Evolutionary conservation across 108 stramenopile genomes (phyloP).

Genomic region (Epipyxis sp.): DNA sequence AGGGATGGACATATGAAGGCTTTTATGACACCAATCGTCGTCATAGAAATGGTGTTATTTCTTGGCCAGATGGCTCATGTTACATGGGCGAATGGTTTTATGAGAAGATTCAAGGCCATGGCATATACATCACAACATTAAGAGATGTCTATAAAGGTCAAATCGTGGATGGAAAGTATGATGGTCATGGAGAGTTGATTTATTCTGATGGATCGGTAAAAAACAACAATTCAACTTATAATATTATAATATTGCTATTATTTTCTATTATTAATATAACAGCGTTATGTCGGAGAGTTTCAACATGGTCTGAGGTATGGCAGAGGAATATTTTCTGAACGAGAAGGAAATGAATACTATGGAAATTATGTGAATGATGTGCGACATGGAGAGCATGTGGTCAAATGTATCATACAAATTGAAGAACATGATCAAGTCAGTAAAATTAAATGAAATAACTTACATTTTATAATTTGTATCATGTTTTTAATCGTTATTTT

Average conservation of each 20-base stretch:
- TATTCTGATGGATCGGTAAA: conserved; percentile 48
- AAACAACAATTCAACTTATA: background rate
- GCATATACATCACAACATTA: conserved; percentile 34
- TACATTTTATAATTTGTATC: no score
- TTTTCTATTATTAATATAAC: background rate
- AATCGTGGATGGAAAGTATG: conserved; percentile 40
- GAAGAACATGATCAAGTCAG: conserved; percentile 34
- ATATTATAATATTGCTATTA: background rate
- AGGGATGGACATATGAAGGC: conserved; percentile 19
- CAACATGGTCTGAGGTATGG: conserved; percentile 41
- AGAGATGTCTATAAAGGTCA: conserved; percentile 40
- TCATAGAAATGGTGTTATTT: background rate
- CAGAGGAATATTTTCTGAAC: conserved; percentile 35
- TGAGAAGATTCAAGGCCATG: conserved; percentile 41
- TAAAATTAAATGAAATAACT: no score
- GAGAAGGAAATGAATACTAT: conserved; percentile 19
- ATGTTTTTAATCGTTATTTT: no score
- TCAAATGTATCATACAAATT: conserved; percentile 29
- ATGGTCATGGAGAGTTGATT: conserved; percentile 38
- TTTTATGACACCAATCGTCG: background rate
- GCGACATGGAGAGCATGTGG: conserved; percentile 41
- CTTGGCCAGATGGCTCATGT: conserved; percentile 2
- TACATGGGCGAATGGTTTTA: conserved; percentile 49
- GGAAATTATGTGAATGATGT: conserved; percentile 38
- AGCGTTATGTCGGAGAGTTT: conserved; percentile 31